phyloP scores from a whole-genome alignment of 176 grass and related monocot genomes.

The Lolium rigidum region DNA sequence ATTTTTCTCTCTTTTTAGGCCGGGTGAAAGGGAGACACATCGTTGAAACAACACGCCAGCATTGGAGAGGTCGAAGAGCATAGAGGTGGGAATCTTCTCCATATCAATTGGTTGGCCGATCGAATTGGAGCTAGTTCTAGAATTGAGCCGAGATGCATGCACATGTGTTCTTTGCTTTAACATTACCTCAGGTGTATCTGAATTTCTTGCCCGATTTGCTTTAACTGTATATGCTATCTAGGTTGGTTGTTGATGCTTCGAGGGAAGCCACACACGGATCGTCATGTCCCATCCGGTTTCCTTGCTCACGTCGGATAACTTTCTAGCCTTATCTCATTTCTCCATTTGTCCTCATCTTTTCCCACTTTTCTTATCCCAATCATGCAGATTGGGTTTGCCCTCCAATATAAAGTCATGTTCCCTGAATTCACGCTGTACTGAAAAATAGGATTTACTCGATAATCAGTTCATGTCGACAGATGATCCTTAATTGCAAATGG shows the following conservation, averaged over 20 bases:
- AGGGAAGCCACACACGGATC: conserved; percentile 38
- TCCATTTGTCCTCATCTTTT: conserved; percentile 31
- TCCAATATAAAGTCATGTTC: neutral
- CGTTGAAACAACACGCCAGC: conserved; percentile 31
- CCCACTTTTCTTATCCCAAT: conserved; percentile 34
- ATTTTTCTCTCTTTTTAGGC: neutral
- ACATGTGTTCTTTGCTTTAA: conserved; percentile 14
- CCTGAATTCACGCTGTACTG: neutral
- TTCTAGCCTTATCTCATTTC: conserved; percentile 31
- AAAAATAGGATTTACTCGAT: neutral
- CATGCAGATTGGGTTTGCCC: neutral
- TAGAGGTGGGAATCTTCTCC: conserved; percentile 42
- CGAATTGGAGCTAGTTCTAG: neutral
- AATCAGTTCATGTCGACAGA: too few relatives aligned
- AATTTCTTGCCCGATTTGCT: neutral
- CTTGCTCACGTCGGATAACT: conserved; percentile 25
- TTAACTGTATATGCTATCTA: neutral
- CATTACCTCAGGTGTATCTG: conserved; percentile 14
- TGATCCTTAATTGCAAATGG: too few relatives aligned
- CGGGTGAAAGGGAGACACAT: conserved; percentile 17
- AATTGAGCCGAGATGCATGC: neutral
- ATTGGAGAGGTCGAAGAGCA: conserved; percentile 64
- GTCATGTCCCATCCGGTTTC: conserved; percentile 26
- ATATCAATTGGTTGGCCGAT: neutral
- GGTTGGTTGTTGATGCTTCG: conserved; percentile 28